These are phyloP conservation scores for Bassia scoparia DNA, from an alignment of 148 eudicot genomes.

Conservation along the genomic window DNA sequence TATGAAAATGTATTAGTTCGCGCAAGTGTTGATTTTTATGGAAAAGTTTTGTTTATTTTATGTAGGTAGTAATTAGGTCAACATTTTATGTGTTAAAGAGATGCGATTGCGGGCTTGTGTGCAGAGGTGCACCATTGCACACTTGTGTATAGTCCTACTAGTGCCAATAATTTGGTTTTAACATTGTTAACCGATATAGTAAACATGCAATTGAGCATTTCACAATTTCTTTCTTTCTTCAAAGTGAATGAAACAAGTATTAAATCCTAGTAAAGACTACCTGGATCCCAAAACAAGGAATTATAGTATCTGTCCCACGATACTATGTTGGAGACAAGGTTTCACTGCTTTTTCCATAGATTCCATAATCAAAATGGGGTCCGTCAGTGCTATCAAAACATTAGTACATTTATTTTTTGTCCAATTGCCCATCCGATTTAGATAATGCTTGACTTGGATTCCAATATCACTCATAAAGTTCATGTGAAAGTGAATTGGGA, in stretches of 20 bases:
- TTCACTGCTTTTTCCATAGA: constrained; percentile 52
- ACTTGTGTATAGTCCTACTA: no score
- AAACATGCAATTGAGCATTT: no score
- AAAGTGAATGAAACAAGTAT: background rate
- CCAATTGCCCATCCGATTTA: constrained; percentile 45
- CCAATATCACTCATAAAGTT: constrained; percentile 50
- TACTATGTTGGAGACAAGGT: constrained; percentile 38
- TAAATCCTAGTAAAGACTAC: constrained; percentile 25
- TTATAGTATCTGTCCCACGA: constrained; percentile 53
- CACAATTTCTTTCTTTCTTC: no score
- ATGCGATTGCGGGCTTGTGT: no score
- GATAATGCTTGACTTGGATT: background rate
- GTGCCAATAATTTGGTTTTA: no score
- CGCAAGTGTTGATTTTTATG: no score
- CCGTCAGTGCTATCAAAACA: constrained; percentile 29
- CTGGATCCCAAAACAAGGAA: constrained; percentile 90
- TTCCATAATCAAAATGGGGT: constrained; percentile 58
- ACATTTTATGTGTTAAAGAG: no score
- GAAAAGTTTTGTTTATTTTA: no score
- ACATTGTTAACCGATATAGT: no score
- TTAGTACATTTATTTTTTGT: constrained; percentile 29
- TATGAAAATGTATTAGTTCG: no score
- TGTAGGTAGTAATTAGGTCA: no score
- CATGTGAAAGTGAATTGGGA: constrained; percentile 29
- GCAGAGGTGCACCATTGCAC: no score